Evolutionary conservation across 2,329 filamentous ascomycete genomes (phyloP).

Genomic region (Elsinoe ampelina): DNA sequence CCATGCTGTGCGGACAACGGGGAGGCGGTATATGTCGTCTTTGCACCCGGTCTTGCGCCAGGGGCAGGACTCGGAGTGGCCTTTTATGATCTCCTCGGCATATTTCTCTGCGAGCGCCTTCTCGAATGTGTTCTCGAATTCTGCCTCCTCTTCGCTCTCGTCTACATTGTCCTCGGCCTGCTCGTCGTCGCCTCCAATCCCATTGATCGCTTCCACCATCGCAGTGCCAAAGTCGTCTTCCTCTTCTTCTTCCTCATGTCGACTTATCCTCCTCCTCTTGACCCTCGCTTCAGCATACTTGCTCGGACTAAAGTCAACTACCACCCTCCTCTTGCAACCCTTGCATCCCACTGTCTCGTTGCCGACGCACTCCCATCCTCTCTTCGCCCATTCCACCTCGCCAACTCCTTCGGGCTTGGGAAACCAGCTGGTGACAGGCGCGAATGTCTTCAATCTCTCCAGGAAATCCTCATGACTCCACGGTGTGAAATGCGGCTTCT

Average conservation of each 20-base stretch:
- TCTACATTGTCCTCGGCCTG: conserved; percentile 19
- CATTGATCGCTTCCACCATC: conserved; percentile 12
- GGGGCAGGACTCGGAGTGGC: conserved; percentile 71
- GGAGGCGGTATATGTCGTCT: conserved; percentile 56
- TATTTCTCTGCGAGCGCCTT: conserved; percentile 69
- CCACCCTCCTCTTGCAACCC: conserved; percentile 72
- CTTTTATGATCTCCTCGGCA: conserved; percentile 58
- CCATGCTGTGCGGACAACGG: conserved; percentile 29
- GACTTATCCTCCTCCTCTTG: conserved; percentile 41
- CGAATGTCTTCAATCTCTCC: conserved; percentile 72
- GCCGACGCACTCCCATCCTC: conserved; percentile 79
- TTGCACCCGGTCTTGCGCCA: conserved; percentile 88
- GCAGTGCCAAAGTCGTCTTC: conserved; percentile 2
- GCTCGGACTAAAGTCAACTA: conserved; percentile 51
- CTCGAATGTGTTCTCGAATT: conserved; percentile 30
- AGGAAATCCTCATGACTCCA: conserved; percentile 78
- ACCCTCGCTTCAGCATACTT: conserved; percentile 50
- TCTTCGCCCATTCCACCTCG: conserved; percentile 90
- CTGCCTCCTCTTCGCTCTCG: conserved; percentile 42
- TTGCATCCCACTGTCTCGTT: conserved; percentile 75
- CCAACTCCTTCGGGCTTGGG: conserved; percentile 77
- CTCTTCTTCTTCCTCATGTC: not conserved
- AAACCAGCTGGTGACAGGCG: conserved; percentile 87
- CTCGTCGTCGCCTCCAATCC: conserved; percentile 7
- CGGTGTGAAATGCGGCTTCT: conserved; percentile 55